phyloP scores from a whole-genome alignment of 108 stramenopile species.

The Cyclotella atomus region DNA sequence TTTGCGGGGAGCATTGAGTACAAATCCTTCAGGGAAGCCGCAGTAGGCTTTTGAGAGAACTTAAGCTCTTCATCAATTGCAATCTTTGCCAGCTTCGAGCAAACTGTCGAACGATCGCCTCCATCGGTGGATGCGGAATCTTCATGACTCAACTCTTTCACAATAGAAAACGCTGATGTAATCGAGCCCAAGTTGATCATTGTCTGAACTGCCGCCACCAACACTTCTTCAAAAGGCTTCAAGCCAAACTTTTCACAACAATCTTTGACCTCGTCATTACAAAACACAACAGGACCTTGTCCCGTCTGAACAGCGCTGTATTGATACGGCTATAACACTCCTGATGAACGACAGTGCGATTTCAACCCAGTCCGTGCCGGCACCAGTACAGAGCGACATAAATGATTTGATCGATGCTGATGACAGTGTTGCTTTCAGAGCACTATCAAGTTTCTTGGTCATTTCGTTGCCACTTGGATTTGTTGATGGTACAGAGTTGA shows the following conservation, averaged over 20 bases:
- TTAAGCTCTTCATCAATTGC: slow-evolving; percentile 5
- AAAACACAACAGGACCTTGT: neutral
- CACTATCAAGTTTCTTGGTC: neutral
- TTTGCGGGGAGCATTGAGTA: neutral
- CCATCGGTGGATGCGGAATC: neutral
- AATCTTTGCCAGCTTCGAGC: slow-evolving; percentile 16
- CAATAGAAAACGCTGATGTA: neutral
- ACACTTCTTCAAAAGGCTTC: slow-evolving; percentile 8
- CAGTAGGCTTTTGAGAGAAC: neutral
- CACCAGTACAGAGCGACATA: neutral
- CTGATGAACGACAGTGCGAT: neutral
- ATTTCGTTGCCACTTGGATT: neutral
- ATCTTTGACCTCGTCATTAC: neutral
- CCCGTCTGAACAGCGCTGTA: no score
- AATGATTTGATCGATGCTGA: neutral
- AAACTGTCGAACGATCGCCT: neutral
- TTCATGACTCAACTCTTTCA: slow-evolving; percentile 1
- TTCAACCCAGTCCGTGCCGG: neutral
- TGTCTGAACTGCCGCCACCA: slow-evolving; percentile 7
- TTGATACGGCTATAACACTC: neutral
- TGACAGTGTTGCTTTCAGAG: neutral
- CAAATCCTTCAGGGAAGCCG: slow-evolving; percentile 5
- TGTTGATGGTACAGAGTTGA: neutral
- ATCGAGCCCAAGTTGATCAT: neutral
- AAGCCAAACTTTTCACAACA: slow-evolving; percentile 1